phyloP scores from a whole-genome alignment of 305 asterid species.

The Fraxinus sp. region DNA sequence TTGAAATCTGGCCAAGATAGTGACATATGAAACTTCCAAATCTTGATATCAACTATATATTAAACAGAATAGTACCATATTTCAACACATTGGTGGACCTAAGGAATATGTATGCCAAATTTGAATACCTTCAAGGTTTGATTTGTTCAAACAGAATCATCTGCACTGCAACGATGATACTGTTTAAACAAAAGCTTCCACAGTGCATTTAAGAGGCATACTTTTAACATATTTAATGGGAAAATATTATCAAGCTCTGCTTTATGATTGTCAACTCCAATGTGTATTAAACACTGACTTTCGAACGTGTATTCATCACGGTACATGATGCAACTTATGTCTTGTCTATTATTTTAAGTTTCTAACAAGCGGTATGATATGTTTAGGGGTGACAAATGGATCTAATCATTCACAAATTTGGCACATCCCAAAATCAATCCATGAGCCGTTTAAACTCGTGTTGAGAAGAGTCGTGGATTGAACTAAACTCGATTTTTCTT shows the following conservation, averaged over 20 bases:
- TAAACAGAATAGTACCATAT: no score
- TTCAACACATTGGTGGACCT: not conserved
- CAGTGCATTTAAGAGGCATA: not conserved
- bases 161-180: not conserved
- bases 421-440: no score
- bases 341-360: not conserved
- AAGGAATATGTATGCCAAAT: not conserved
- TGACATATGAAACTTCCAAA: not conserved
- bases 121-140: not conserved
- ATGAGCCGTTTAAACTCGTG: not conserved
- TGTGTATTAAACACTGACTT: not conserved
- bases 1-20: conserved; percentile 15
- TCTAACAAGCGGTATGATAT: not conserved
- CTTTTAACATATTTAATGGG: not conserved
- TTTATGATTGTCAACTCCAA: not conserved
- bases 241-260: not conserved
- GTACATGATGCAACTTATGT: not conserved
- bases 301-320: not conserved
- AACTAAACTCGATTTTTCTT: not conserved
- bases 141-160: not conserved
- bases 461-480: not conserved
- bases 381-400: no score
- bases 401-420: no score
- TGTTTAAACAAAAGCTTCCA: not conserved
- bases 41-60: not conserved